These are phyloP conservation scores for Aspergillus steynii DNA, from an alignment of 495 filamentous ascomycete genomes.

Conservation along the genomic window DNA sequence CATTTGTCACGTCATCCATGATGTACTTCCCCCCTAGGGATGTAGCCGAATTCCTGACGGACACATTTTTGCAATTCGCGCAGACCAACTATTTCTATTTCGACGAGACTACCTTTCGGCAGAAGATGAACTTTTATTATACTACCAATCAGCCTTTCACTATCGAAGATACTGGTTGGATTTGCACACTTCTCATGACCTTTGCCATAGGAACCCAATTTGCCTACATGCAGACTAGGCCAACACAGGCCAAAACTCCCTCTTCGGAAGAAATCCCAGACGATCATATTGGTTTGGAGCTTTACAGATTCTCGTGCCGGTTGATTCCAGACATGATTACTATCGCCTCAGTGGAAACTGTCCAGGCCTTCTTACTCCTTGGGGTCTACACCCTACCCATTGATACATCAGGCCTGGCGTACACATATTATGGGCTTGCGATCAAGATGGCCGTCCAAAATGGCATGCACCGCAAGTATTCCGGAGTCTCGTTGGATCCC, in stretches of 20 bases:
- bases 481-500: not conserved
- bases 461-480: slow-evolving; percentile 18
- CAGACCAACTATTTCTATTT: slow-evolving; percentile 23
- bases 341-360: slow-evolving; percentile 15
- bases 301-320: slow-evolving; percentile 20
- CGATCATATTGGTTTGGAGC: slow-evolving; percentile 13
- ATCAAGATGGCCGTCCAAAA: slow-evolving; percentile 20
- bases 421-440: slow-evolving; percentile 18
- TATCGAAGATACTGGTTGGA: slow-evolving; percentile 22
- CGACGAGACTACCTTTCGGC: slow-evolving; percentile 14
- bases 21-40: slow-evolving; percentile 15
- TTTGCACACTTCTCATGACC: slow-evolving; percentile 25
- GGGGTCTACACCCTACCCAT: slow-evolving; percentile 19
- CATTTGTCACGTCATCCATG: slow-evolving; percentile 10
- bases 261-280: slow-evolving; percentile 3
- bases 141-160: slow-evolving; percentile 2
- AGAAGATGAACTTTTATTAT: slow-evolving; percentile 18
- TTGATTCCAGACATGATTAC: slow-evolving; percentile 22
- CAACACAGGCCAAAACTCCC: not conserved
- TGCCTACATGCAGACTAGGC: slow-evolving; percentile 20
- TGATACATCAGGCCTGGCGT: slow-evolving; percentile 17
- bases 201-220: slow-evolving; percentile 25
- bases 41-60: slow-evolving; percentile 16
- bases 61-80: slow-evolving; percentile 14
- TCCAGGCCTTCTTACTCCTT: slow-evolving; percentile 18